Conservation (phyloP, 331 rosid genomes). For the Quercus lobata region DNA sequence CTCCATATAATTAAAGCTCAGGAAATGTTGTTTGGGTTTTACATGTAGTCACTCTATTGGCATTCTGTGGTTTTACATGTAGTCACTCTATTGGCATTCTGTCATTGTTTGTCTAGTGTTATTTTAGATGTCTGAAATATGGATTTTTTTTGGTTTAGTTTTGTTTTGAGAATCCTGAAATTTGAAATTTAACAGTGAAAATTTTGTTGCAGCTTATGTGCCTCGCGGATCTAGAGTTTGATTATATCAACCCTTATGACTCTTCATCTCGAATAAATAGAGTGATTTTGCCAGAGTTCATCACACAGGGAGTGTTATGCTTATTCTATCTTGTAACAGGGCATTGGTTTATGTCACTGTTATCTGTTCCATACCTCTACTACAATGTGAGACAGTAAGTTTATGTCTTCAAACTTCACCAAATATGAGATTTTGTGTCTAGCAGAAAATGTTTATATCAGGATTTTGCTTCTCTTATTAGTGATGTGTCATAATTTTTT, state of each 20-base stretch:
- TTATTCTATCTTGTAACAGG: conserved; percentile 61
- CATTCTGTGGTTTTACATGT: background rate
- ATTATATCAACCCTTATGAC: conserved; percentile 92
- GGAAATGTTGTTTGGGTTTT: background rate
- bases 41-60: background rate
- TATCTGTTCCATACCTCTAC: conserved; percentile 69
- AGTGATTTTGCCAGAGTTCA: conserved; percentile 72
- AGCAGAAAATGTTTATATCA: background rate
- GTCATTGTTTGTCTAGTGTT: background rate
- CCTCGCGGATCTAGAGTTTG: conserved; percentile 91
- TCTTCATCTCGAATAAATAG: conserved; percentile 61
- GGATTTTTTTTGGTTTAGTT: no score
- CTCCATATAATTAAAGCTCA: background rate
- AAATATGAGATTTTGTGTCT: background rate
- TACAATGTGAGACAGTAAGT: conserved; percentile 72
- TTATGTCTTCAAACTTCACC: background rate
- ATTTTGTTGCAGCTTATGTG: conserved; percentile 80
- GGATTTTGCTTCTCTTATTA: background rate
- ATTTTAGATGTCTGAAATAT: background rate
- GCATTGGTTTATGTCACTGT: conserved; percentile 79
- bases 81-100: background rate
- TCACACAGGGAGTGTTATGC: conserved; percentile 46
- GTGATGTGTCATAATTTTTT: background rate
- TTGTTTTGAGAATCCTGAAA: no score
- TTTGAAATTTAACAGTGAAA: background rate